Evolutionary conservation across 306 rosid species (phyloP), one percentile per base, ranked within the genome.

Genomic region (Corylus americana): DNA sequence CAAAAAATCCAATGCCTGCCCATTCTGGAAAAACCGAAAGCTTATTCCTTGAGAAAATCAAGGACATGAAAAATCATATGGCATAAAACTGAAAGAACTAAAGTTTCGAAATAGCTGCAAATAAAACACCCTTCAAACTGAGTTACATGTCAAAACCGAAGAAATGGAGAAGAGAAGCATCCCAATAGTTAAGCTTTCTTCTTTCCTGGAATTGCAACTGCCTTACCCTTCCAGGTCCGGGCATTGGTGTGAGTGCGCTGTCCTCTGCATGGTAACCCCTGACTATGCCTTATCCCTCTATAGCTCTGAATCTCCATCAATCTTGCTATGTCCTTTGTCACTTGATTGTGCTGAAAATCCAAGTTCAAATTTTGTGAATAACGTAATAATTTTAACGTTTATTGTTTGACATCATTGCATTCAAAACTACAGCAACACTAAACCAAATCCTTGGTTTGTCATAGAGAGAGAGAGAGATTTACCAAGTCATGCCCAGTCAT

Each of bases 401-500:
- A 42, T 42, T 67, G 49, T 16, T 8, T 18, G 51, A 67, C n/a
- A 39, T 67, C 51, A 25, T 67, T 18, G 50, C 29, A 29, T 63
- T 31, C 7, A 63, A 63, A 63, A 63, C 29, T 13, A 63, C 20
- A 31, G 18, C 11, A 63, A 8, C 10, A 63, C n/a, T 0, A 59
- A 63, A 63, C 44, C 70, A 31, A 31, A 31, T 63, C 45, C 70
- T 31, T n/a, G 37, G 7, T 71, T 45, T 49, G n/a, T 22, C 37
- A 71, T 27, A 7, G 68, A 69, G 17, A 70, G 69, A 39, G 5
- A 73, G 73, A 55, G 31, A 58, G 77, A 61, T 22, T 48, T 75
- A 89, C 96, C 92, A 90, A 86, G 63, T 92, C 97, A 64, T 84
- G 89, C 81, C 91, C 97, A 14, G 87, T 69, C 70, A 87, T 44